These are phyloP conservation scores for Ceratobasidium sp. DNA, from an alignment of 1,284 basidiomycete species.

Conservation along the genomic window DNA sequence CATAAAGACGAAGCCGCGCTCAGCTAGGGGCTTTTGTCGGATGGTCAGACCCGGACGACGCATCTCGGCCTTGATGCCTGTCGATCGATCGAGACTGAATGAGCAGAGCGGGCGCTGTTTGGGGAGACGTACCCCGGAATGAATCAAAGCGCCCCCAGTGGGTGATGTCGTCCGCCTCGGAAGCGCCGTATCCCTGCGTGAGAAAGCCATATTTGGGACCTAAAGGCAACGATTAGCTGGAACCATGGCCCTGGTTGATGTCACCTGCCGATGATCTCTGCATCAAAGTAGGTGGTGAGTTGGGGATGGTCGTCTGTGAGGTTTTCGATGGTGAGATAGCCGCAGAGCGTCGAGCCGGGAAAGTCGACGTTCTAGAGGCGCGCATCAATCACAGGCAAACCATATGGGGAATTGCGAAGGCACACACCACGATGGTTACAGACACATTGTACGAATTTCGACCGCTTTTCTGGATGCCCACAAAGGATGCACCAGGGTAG, in stretches of 20 bases:
- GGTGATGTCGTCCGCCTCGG: slow-evolving; percentile 87
- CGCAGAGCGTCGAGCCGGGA: slow-evolving; percentile 81
- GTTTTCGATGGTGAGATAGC: slow-evolving; percentile 89
- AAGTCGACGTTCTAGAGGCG: slow-evolving; percentile 83
- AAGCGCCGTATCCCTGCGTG: slow-evolving; percentile 80
- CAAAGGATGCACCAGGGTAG: slow-evolving; percentile 82
- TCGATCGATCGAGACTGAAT: slow-evolving; percentile 21
- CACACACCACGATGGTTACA: slow-evolving; percentile 81
- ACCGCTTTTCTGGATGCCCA: slow-evolving; percentile 86
- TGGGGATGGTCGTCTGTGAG: slow-evolving; percentile 92
- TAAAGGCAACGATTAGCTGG: slow-evolving; percentile 11
- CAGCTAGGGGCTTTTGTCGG: slow-evolving; percentile 60
- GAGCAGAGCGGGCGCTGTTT: slow-evolving; percentile 36
- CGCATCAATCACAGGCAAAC: slow-evolving; percentile 38
- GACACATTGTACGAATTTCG: slow-evolving; percentile 87
- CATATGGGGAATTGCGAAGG: slow-evolving; percentile 42
- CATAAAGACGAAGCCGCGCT: slow-evolving; percentile 78
- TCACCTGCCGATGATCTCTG: slow-evolving; percentile 89
- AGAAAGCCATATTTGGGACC: slow-evolving; percentile 76
- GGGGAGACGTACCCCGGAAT: slow-evolving; percentile 69
- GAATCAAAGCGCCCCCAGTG: slow-evolving; percentile 94
- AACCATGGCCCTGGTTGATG: slow-evolving; percentile 33
- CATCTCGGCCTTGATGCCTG: slow-evolving; percentile 73
- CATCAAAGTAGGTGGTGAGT: slow-evolving; percentile 93
- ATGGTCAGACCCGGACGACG: slow-evolving; percentile 81